Evolutionary conservation across 805 yeast genomes (phyloP), one percentile per base, ranked within the genome.

Genomic region (Candida pseudofarinosa): DNA sequence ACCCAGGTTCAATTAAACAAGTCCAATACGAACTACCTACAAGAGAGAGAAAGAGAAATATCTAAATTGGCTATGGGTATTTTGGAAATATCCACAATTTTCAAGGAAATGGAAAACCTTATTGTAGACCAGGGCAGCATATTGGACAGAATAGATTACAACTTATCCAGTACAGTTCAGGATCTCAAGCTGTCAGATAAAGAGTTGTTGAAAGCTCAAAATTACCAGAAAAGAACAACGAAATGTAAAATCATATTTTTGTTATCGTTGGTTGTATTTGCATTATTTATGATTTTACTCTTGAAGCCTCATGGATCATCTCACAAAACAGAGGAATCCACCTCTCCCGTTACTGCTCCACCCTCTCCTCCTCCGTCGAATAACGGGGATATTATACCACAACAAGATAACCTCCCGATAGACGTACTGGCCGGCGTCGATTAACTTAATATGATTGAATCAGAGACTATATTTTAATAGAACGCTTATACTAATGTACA

Each of bases 71-170:
- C 99, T 3, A 88, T 87, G 71, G 96, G 97, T 40, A 95, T 93
- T 36, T 69, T 91, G 33, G 99, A 93, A 59, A 87, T 93, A 1
- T 85, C 95, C 23, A 88, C 91, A 1, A 91, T 93, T 36, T 93
- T 93, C 69, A 85, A 85, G 59, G 98, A 93, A 56, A 78, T 93
- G 77, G 97, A 95, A 56, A 79, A 81, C 32, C 73, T 93, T 74
- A 87, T 93, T 35, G 85, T 93, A 43, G 98, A 93, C 56, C 99
- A 93, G 64, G 99, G 99, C 1, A 88, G 97, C 0, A 76, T 93
- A 35, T 72, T 93, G 46, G 99, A 93, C 63, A 71, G 97, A 51
- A 91, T 93, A 43, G 99, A 91, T 63, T 93, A 91, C 61, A 93
- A 93, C 58, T 67, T 93, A 45, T 85, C 84, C 47, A 81, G 81